Percentiles rank a stretch among this genome's conserved stretches.
These are phyloP conservation scores for Epichloe typhina DNA, from an alignment of 2,329 filamentous ascomycete species.

Conservation along the genomic window DNA sequence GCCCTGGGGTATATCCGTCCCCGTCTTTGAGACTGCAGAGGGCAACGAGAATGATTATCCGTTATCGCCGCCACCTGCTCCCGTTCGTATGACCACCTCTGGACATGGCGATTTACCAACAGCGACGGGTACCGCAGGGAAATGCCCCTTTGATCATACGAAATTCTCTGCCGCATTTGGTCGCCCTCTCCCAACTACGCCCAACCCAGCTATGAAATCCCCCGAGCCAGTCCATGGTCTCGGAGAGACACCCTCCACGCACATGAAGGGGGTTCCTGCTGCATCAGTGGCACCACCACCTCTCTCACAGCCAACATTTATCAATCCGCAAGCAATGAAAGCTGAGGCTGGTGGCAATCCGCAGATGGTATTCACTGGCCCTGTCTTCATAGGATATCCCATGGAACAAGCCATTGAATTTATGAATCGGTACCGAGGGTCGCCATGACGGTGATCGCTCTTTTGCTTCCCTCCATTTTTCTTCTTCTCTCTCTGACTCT, in stretches of 20 bases:
- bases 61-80: conserved; percentile 43
- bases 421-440: conserved; percentile 44
- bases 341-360: conserved; percentile 25
- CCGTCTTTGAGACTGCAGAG: conserved; percentile 34
- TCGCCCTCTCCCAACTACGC: conserved; percentile 9
- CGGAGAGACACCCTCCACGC: conserved; percentile 12
- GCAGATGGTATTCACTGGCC: conserved; percentile 80
- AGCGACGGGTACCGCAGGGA: conserved; percentile 20
- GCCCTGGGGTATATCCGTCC: conserved; percentile 84
- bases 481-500: neutral
- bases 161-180: conserved; percentile 27
- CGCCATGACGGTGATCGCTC: conserved; percentile 9
- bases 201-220: conserved; percentile 8
- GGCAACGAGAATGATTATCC: conserved; percentile 27
- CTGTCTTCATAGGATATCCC: conserved; percentile 86
- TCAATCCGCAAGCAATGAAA: conserved; percentile 30
- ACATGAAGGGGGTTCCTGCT: conserved; percentile 7
- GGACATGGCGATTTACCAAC: conserved; percentile 11
- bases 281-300: conserved; percentile 7
- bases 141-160: conserved; percentile 46
- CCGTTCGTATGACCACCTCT: conserved; percentile 35
- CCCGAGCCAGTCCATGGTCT: conserved; percentile 1
- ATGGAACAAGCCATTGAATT: conserved; percentile 69
- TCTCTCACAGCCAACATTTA: conserved; percentile 34
- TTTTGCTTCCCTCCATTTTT: too few species aligned